Percentiles rank a stretch among this genome's conserved stretches.
Conservation (phyloP, 768 basidiomycete genomes). For the Macrolepiota dolichaula region DNA sequence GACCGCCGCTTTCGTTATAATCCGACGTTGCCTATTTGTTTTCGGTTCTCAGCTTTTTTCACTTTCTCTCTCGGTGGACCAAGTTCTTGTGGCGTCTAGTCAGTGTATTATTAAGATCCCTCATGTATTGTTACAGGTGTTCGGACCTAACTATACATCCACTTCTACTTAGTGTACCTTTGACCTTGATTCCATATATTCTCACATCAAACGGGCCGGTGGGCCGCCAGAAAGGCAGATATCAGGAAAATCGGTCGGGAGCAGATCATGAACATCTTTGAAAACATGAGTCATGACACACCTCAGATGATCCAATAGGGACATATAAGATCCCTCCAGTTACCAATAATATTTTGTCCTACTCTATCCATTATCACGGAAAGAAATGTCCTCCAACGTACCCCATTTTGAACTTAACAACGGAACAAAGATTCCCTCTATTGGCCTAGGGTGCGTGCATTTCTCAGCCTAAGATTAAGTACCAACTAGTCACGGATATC, state of each 20-base stretch:
- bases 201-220: not conserved
- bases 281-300: not conserved
- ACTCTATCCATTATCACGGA: not conserved
- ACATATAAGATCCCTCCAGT: not conserved
- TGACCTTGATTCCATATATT: not conserved
- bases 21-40: not conserved
- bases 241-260: not conserved
- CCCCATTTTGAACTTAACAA: conserved; percentile 25
- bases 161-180: not conserved
- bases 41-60: not conserved
- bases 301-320: not conserved
- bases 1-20: not conserved
- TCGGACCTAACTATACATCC: conserved; percentile 2
- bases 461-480: not conserved
- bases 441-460: conserved; percentile 27
- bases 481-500: not conserved
- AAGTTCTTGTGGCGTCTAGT: not conserved
- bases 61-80: not conserved
- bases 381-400: conserved; percentile 7
- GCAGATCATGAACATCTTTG: not conserved
- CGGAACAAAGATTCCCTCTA: conserved; percentile 26
- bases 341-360: not conserved
- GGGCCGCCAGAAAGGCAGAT: not conserved
- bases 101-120: conserved; percentile 7
- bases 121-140: conserved; percentile 6